These are phyloP conservation scores for Metschnikowia lunata DNA, from an alignment of 805 yeast species.

Conservation along the genomic window DNA sequence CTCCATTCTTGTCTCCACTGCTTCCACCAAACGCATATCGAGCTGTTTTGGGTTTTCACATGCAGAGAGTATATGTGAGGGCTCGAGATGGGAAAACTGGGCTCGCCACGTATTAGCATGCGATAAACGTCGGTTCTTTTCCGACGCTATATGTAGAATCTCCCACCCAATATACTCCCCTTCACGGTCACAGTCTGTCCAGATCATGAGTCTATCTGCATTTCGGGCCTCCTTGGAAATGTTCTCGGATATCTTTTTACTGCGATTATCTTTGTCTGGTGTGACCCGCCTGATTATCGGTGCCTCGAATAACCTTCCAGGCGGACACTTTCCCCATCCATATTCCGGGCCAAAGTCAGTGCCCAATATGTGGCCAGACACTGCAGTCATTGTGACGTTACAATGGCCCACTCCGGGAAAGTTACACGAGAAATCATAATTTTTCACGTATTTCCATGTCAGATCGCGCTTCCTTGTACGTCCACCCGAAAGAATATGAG, in stretches of 20 bases:
- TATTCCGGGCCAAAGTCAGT: slow-evolving; percentile 60
- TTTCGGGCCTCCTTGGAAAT: slow-evolving; percentile 59
- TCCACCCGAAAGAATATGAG: slow-evolving; percentile 75
- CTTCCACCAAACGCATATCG: slow-evolving; percentile 68
- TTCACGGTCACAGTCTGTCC: slow-evolving; percentile 80
- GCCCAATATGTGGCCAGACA: slow-evolving; percentile 75
- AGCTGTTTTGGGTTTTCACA: slow-evolving; percentile 63
- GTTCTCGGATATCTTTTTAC: slow-evolving; percentile 50
- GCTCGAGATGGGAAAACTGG: slow-evolving; percentile 81
- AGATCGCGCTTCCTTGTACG: slow-evolving; percentile 44
- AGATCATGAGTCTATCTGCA: slow-evolving; percentile 71
- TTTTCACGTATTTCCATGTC: slow-evolving; percentile 59
- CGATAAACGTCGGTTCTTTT: slow-evolving; percentile 43
- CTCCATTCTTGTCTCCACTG: slow-evolving; percentile 83
- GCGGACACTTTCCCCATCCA: slow-evolving; percentile 63
- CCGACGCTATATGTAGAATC: slow-evolving; percentile 63
- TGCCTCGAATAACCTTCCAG: slow-evolving; percentile 66
- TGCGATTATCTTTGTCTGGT: slow-evolving; percentile 32
- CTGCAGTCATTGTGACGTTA: slow-evolving; percentile 87
- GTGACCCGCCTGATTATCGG: slow-evolving; percentile 46
- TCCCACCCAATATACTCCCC: slow-evolving; percentile 30
- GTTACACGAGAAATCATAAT: slow-evolving; percentile 69
- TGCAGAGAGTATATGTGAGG: slow-evolving; percentile 67
- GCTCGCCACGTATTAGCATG: slow-evolving; percentile 62
- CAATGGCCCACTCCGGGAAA: slow-evolving; percentile 63